Evolutionary conservation across 768 basidiomycete species (phyloP), one percentile per base, ranked within the genome.

Genomic region (Chlorophyllum brunneum): DNA sequence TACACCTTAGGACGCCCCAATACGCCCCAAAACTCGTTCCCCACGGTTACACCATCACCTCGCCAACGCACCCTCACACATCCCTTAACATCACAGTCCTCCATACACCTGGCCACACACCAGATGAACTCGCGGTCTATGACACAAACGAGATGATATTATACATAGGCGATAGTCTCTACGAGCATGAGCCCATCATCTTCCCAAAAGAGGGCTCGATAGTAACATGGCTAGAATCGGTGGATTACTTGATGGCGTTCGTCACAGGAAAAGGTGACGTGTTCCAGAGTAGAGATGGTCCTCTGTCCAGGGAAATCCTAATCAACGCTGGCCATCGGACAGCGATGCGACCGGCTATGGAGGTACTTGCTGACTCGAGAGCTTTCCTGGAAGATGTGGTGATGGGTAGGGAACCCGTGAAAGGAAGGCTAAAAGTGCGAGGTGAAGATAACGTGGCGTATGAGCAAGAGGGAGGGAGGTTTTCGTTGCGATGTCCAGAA

Each of bases 91-190:
- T 82, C 22, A 68, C 55, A 2, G 65, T 80, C 50, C 65, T 82
- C 49, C 81, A 82, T 54, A 80, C 79, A 0, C 79, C 80, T 0
- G 80, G 81, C 23, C 81, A 83, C 53, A 81, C 76, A 0, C 81
- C 80, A 2, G 82, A 82, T 63, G 75, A 80, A 57, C 62, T 81
- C n/a, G 79, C 78, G 0, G 56, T 81, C 3, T 82, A 78, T 65
- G 77, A 81, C 49, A 64, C 61, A 10, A 60, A 55, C 5, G 80
- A 81, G 47, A 65, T 62, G 55, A 77, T 80, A 78, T 64, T 81
- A 1, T 82, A 80, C 43, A 77, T 79, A 9, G 82, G 82, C 2
- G 81, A 82, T 54, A 74, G 77, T 39, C 63, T 80, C 37, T 82
- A 83, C 55, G 80, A 83, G 57, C 62, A 72, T 48, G 79, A 74